Evolutionary conservation across 768 basidiomycete species (phyloP).

Genomic region (Scleroderma bovista): DNA sequence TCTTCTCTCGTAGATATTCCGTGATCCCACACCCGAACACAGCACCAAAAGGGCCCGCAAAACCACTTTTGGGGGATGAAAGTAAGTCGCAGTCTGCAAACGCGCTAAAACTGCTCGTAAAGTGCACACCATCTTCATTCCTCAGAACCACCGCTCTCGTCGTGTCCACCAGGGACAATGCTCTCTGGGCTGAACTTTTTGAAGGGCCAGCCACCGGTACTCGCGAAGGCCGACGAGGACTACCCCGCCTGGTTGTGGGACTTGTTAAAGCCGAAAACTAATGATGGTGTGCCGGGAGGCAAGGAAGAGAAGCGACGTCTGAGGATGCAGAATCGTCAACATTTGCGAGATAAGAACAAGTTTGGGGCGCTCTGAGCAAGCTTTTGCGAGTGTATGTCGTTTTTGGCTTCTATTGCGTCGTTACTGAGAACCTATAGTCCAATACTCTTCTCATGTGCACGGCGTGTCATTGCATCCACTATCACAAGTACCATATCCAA

Average conservation of each 20-base stretch:
- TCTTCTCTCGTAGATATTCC: conserved; percentile 10
- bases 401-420: neutral
- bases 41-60: conserved; percentile 5
- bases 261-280: conserved; percentile 56
- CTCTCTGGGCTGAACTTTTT: conserved; percentile 79
- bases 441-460: no score
- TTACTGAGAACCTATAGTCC: no score
- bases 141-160: conserved; percentile 40
- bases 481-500: no score
- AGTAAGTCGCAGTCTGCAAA: conserved; percentile 12
- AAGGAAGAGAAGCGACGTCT: conserved; percentile 51
- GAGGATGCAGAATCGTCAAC: conserved; percentile 57
- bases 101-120: neutral
- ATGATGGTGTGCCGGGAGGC: conserved; percentile 60
- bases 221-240: conserved; percentile 73
- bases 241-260: conserved; percentile 92
- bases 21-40: conserved; percentile 6
- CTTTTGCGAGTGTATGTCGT: neutral
- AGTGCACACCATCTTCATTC: neutral
- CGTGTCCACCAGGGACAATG: conserved; percentile 67
- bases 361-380: conserved; percentile 68
- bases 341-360: conserved; percentile 79
- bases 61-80: conserved; percentile 5
- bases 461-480: no score
- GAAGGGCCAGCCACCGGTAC: conserved; percentile 72